A percentile compares a stretch with the other conserved stretches of the same genome.
These are phyloP conservation scores for Lentinula lateritia DNA, from an alignment of 768 basidiomycete genomes.

Conservation along the genomic window DNA sequence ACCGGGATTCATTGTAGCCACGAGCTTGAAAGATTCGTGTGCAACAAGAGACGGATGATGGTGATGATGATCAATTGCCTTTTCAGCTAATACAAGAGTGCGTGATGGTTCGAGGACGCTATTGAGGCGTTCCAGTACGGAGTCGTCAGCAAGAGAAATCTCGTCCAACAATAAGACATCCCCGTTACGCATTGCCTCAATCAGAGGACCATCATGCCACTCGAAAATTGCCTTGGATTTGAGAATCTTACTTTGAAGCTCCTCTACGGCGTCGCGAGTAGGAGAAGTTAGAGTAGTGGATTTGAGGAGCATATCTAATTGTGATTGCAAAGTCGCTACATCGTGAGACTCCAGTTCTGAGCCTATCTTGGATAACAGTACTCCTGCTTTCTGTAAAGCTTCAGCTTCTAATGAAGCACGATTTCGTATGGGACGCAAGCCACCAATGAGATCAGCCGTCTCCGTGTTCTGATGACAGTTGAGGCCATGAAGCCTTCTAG, in stretches of 20 bases:
- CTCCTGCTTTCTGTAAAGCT: conserved; percentile 35
- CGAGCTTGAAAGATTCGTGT: conserved; percentile 68
- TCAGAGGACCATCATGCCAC: conserved; percentile 96
- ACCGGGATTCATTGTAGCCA: conserved; percentile 99
- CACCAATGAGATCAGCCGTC: conserved; percentile 93
- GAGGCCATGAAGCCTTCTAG: conserved; percentile 60
- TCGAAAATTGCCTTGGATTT: conserved; percentile 79
- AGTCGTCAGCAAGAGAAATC: conserved; percentile 96
- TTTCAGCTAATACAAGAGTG: conserved; percentile 88
- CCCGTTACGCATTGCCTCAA: conserved; percentile 84
- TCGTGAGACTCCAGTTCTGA: conserved; percentile 19
- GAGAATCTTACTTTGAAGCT: conserved; percentile 38
- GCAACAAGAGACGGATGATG: conserved; percentile 60
- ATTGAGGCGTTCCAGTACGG: conserved; percentile 94
- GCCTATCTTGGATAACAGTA: conserved; percentile 37
- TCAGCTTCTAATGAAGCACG: conserved; percentile 51
- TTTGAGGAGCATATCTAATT: conserved; percentile 10
- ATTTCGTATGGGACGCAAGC: conserved; percentile 84
- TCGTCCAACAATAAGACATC: conserved; percentile 91
- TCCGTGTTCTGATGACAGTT: conserved; percentile 99
- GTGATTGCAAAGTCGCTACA: conserved; percentile 13
- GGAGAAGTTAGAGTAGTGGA: conserved; percentile 21
- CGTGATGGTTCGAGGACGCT: conserved; percentile 93
- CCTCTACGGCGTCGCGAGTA: conserved; percentile 27
- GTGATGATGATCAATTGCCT: conserved; percentile 70